A percentile compares a stretch with the other conserved stretches of the same genome.
phyloP scores from a whole-genome alignment of 192 early-diverging fungal genomes.

The Rhizophagus clarus region DNA sequence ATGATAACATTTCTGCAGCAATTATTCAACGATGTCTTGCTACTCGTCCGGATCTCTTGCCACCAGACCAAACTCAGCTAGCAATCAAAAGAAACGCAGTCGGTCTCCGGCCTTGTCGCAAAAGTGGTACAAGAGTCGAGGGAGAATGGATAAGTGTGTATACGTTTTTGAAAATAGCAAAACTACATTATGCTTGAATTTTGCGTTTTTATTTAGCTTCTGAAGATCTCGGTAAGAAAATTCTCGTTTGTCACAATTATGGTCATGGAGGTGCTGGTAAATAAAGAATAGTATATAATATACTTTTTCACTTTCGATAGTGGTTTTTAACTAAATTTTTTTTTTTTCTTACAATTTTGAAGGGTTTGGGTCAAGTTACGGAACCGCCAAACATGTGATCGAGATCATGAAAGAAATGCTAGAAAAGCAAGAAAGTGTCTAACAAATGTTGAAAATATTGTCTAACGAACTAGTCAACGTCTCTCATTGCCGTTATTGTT shows the following conservation, averaged over 20 bases:
- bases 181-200: neutral
- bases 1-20: conserved; percentile 42
- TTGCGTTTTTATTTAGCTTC: conserved; percentile 18
- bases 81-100: conserved; percentile 46
- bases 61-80: conserved; percentile 34
- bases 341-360: too few relatives aligned
- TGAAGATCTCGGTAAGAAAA: neutral
- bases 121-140: conserved; percentile 55
- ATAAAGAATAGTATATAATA: conserved; percentile 21
- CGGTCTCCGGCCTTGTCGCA: conserved; percentile 58
- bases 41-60: conserved; percentile 49
- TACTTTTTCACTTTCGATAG: too few relatives aligned
- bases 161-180: conserved; percentile 14
- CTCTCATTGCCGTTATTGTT: too few relatives aligned
- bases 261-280: conserved; percentile 67
- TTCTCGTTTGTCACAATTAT: conserved; percentile 63
- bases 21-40: conserved; percentile 45
- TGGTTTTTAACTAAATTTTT: too few relatives aligned
- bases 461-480: too few relatives aligned
- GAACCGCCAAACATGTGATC: too few relatives aligned
- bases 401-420: too few relatives aligned
- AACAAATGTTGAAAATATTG: too few relatives aligned
- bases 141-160: conserved; percentile 44
- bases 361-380: too few relatives aligned
- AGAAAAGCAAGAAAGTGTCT: too few relatives aligned